These are phyloP conservation scores for Pistacia atlantica DNA, from an alignment of 345 rosid genomes.

Conservation along the genomic window DNA sequence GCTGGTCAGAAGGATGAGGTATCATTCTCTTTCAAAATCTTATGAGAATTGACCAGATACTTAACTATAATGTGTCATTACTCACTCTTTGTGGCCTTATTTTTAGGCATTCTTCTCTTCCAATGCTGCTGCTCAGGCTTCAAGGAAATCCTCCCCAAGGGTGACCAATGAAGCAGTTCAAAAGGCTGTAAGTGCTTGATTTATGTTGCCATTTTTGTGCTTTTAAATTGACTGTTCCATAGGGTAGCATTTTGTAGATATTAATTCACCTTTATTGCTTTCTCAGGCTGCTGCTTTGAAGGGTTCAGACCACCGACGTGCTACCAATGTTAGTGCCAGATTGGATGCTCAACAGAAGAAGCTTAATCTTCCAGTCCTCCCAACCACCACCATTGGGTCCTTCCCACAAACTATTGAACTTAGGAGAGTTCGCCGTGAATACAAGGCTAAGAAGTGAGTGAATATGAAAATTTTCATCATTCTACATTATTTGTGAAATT, in stretches of 20 bases:
- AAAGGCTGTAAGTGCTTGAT: slow-evolving; percentile 72
- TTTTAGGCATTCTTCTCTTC: slow-evolving; percentile 77
- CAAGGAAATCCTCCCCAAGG: slow-evolving; percentile 88
- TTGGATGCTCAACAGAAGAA: slow-evolving; percentile 95
- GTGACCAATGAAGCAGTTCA: slow-evolving; percentile 93
- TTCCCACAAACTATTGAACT: slow-evolving; percentile 94
- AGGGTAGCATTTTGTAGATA: background rate
- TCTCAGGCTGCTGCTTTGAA: slow-evolving; percentile 93
- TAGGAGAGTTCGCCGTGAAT: slow-evolving; percentile 98
- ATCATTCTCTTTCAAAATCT: slow-evolving; percentile 10
- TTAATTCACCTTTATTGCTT: slow-evolving; percentile 20
- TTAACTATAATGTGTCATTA: background rate
- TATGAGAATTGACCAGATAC: too few relatives aligned
- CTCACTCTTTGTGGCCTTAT: slow-evolving; percentile 17
- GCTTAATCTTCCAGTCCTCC: slow-evolving; percentile 93
- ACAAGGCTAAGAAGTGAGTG: slow-evolving; percentile 93
- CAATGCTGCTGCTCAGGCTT: slow-evolving; percentile 80
- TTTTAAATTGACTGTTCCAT: background rate
- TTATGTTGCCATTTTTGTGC: slow-evolving; percentile 2
- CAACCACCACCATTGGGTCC: slow-evolving; percentile 96
- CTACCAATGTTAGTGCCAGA: slow-evolving; percentile 85
- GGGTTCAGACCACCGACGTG: slow-evolving; percentile 89
- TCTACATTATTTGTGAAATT: slow-evolving; percentile 6
- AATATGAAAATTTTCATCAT: background rate
- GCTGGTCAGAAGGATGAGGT: slow-evolving; percentile 91